Conservation (phyloP, 352 stramenopile genomes). For the Globisporangium paddicum region DNA sequence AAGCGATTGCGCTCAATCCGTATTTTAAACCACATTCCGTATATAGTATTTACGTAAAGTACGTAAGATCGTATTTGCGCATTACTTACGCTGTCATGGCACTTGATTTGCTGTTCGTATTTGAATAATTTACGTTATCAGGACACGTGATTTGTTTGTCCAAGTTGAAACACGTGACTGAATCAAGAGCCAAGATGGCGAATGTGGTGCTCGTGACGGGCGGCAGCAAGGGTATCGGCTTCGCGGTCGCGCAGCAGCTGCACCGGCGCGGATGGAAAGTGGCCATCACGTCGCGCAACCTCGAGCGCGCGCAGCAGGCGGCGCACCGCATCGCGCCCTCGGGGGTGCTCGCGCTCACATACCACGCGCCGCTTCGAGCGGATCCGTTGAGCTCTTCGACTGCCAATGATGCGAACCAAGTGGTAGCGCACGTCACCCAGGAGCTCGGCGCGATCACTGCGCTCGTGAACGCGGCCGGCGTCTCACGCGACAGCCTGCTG, state of each 20-base stretch:
- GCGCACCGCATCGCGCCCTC: conserved; percentile 31
- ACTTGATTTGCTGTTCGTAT: too few species aligned
- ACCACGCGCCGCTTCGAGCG: conserved; percentile 37
- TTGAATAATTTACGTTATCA: too few species aligned
- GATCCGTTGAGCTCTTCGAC: not conserved
- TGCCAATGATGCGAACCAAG: conserved; percentile 16
- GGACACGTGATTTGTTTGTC: too few species aligned
- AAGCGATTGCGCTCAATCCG: too few species aligned
- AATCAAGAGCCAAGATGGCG: not conserved
- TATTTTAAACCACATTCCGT: too few species aligned
- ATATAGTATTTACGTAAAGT: too few species aligned
- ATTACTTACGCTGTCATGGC: too few species aligned
- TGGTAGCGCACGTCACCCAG: conserved; percentile 42
- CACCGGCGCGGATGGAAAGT: conserved; percentile 60
- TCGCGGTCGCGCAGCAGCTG: conserved; percentile 64
- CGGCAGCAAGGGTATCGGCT: conserved; percentile 76
- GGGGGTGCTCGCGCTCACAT: conserved; percentile 48
- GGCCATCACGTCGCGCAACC: conserved; percentile 63
- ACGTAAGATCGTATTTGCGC: too few species aligned
- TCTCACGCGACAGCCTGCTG: conserved; percentile 68
- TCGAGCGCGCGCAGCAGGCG: conserved; percentile 45
- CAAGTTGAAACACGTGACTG: too few species aligned
- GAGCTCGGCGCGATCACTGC: conserved; percentile 37
- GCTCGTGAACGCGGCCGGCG: conserved; percentile 73
- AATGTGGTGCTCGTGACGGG: conserved; percentile 66